Evolutionary conservation across 306 rosid genomes (phyloP).

Genomic region (Senna siamea): DNA sequence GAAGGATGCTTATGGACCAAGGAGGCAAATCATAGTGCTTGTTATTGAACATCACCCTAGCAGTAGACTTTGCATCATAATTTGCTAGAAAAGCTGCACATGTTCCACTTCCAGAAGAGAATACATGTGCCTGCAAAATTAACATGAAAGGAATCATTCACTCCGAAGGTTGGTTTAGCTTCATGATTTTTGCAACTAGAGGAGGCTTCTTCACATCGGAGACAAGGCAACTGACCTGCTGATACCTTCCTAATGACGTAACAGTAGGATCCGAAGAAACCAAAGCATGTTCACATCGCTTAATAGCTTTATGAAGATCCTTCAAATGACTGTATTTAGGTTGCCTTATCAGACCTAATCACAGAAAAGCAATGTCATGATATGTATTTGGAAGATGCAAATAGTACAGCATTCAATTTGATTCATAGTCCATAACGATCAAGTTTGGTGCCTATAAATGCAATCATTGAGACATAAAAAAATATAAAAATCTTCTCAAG

Average conservation of each 20-base stretch:
- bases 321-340: constrained; percentile 87
- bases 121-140: constrained; percentile 74
- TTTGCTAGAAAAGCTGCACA: constrained; percentile 96
- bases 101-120: constrained; percentile 57
- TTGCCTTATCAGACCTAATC: constrained; percentile 82
- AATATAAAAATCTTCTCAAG: constrained; percentile 3
- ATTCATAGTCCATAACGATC: background rate
- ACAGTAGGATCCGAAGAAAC: constrained; percentile 82
- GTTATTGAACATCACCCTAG: constrained; percentile 72
- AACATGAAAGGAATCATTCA: constrained; percentile 31
- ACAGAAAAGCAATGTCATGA: constrained; percentile 15
- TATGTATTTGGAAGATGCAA: no score
- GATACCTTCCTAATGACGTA: constrained; percentile 73
- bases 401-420: constrained; percentile 11
- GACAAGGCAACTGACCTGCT: constrained; percentile 61
- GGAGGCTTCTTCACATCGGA: constrained; percentile 19
- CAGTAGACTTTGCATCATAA: constrained; percentile 59
- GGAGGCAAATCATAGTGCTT: constrained; percentile 78
- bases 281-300: constrained; percentile 78
- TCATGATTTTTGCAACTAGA: constrained; percentile 6
- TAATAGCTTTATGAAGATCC: constrained; percentile 84
- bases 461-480: constrained; percentile 9
- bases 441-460: background rate
- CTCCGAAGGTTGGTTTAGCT: constrained; percentile 14
- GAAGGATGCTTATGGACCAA: constrained; percentile 98